Conservation (phyloP, 2,329 filamentous ascomycete species). For the Xylaria sp. region DNA sequence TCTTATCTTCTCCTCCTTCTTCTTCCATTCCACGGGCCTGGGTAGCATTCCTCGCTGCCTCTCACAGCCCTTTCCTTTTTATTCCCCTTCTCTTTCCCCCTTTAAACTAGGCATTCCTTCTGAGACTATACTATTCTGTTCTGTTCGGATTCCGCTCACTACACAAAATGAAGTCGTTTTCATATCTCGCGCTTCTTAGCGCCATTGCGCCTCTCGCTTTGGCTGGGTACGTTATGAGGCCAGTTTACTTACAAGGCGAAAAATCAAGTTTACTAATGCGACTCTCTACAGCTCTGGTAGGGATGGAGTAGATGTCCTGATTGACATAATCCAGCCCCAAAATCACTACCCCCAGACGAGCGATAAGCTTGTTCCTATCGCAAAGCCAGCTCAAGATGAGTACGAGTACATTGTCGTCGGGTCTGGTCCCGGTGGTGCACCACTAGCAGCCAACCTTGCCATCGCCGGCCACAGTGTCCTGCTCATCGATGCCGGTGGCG, state of each 20-base stretch:
- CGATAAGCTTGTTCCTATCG: conserved; percentile 29
- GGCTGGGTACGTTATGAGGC: conserved; percentile 27
- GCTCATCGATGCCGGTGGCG: conserved; percentile 69
- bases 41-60: conserved; percentile 30
- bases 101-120: conserved; percentile 14
- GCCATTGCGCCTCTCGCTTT: conserved; percentile 35
- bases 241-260: background rate
- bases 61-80: conserved; percentile 8
- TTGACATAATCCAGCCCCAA: conserved; percentile 40
- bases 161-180: conserved; percentile 41
- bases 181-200: conserved; percentile 42
- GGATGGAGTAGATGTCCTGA: conserved; percentile 38
- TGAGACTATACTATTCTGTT: background rate
- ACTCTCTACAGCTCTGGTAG: conserved; percentile 20
- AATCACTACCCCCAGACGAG: conserved; percentile 44
- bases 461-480: conserved; percentile 67
- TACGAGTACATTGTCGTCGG: conserved; percentile 75
- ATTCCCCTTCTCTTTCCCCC: background rate
- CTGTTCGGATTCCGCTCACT: too few species aligned
- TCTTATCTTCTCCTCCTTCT: conserved; percentile 29
- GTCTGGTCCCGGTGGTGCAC: conserved; percentile 70
- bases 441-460: conserved; percentile 70
- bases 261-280: conserved; percentile 16
- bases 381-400: conserved; percentile 39
- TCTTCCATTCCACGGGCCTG: conserved; percentile 20